Conservation (phyloP, 257 asterid genomes). For the Plantago elongata region DNA sequence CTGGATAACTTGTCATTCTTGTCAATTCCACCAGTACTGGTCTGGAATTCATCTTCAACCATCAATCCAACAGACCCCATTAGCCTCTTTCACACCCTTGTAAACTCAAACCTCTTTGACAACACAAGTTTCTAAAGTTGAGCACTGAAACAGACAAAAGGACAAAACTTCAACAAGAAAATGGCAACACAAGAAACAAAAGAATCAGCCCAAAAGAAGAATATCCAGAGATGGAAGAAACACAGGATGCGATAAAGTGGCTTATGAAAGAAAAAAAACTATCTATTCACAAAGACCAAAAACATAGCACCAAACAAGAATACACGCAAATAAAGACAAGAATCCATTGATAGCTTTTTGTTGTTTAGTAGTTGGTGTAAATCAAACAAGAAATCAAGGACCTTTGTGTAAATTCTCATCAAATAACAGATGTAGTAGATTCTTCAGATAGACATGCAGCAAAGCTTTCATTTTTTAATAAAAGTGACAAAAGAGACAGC, state of each 20-base stretch:
- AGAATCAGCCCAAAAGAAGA: slow-evolving; percentile 18
- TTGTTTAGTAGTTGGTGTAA: slow-evolving; percentile 25
- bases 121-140: slow-evolving; percentile 16
- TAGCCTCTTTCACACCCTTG: slow-evolving; percentile 14
- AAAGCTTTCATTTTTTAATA: slow-evolving; percentile 19
- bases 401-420: slow-evolving; percentile 22
- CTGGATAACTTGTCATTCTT: slow-evolving; percentile 34
- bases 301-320: slow-evolving; percentile 25
- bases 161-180: slow-evolving; percentile 27
- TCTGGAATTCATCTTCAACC: slow-evolving; percentile 48
- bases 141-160: slow-evolving; percentile 11
- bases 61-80: slow-evolving; percentile 54
- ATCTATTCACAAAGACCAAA: slow-evolving; percentile 26
- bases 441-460: slow-evolving; percentile 18
- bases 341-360: slow-evolving; percentile 34
- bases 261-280: slow-evolving; percentile 15
- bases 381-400: slow-evolving; percentile 22
- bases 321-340: slow-evolving; percentile 33
- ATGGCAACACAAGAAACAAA: slow-evolving; percentile 18
- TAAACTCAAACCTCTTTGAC: slow-evolving; percentile 10
- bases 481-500: slow-evolving; percentile 16
- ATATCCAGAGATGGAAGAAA: slow-evolving; percentile 16
- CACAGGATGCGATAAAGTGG: slow-evolving; percentile 37
- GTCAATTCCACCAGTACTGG: slow-evolving; percentile 20
- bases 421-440: background rate